A percentile compares a stretch with the other conserved stretches of the same genome.
Conservation (phyloP, 1,284 basidiomycete species). For the Ustilago trichophora region DNA sequence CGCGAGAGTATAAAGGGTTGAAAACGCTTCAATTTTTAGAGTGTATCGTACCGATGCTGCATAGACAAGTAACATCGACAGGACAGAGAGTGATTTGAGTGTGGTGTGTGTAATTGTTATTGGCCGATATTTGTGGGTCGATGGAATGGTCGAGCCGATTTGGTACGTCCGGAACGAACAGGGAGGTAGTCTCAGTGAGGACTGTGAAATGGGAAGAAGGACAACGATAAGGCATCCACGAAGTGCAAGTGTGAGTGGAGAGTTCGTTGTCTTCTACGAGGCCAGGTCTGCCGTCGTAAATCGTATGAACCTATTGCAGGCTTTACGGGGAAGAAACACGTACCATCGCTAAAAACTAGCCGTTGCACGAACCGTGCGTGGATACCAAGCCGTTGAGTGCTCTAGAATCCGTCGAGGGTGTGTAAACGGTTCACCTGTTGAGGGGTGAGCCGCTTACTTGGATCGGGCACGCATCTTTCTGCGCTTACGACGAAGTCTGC, state of each 20-base stretch:
- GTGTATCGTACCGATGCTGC: conserved; percentile 15
- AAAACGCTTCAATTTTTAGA: conserved; percentile 47
- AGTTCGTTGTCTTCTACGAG: too few relatives aligned
- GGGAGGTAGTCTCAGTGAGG: conserved; percentile 11
- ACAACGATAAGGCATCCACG: background rate
- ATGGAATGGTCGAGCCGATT: conserved; percentile 20
- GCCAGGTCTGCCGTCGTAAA: too few relatives aligned
- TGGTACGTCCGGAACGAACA: conserved; percentile 7
- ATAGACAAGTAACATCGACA: conserved; percentile 32
- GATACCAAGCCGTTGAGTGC: conserved; percentile 22
- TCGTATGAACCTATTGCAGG: too few relatives aligned
- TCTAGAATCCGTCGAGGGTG: conserved; percentile 15
- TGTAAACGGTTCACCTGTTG: conserved; percentile 21
- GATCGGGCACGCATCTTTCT: conserved; percentile 66
- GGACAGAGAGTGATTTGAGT: conserved; percentile 18
- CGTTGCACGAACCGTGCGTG: conserved; percentile 9
- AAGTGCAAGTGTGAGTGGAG: background rate
- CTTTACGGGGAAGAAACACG: too few relatives aligned
- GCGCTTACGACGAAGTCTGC: conserved; percentile 64
- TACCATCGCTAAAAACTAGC: conserved; percentile 34
- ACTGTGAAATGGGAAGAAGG: background rate
- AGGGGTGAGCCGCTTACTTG: conserved; percentile 55
- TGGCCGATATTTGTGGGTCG: conserved; percentile 27
- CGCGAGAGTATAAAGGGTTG: conserved; percentile 26
- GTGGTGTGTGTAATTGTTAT: conserved; percentile 22